These are phyloP conservation scores for Cruciata laevipes DNA, from an alignment of 257 asterid species.

Conservation along the genomic window DNA sequence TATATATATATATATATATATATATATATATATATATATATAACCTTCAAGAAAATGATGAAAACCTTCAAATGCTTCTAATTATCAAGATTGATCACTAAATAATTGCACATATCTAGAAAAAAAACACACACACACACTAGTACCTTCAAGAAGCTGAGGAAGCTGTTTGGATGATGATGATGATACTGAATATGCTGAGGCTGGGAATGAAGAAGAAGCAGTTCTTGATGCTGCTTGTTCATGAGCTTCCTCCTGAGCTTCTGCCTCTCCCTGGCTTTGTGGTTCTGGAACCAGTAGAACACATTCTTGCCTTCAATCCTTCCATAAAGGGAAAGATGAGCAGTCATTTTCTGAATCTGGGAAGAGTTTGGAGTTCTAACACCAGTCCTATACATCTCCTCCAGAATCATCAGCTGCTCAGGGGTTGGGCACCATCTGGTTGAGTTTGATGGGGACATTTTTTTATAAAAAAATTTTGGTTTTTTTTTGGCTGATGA, in stretches of 20 bases:
- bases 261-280: conserved; percentile 80
- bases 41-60: too few species aligned
- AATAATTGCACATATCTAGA: neutral
- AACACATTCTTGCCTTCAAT: conserved; percentile 81
- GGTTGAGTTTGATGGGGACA: conserved; percentile 40
- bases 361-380: conserved; percentile 62
- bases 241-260: conserved; percentile 45
- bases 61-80: neutral
- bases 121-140: too few species aligned
- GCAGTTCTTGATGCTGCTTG: conserved; percentile 31
- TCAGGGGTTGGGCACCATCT: conserved; percentile 90
- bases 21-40: too few species aligned
- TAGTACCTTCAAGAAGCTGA: conserved; percentile 7
- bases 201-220: conserved; percentile 13
- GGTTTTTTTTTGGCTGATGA: neutral
- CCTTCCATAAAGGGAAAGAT: conserved; percentile 53
- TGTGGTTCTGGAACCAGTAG: conserved; percentile 87
- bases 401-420: conserved; percentile 72
- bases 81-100: neutral
- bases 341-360: conserved; percentile 66
- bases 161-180: conserved; percentile 13
- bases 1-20: too few species aligned
- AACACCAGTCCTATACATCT: conserved; percentile 57
- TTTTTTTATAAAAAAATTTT: too few species aligned
- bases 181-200: conserved; percentile 6